Percentiles rank a stretch among this genome's conserved stretches.
Conservation (phyloP, 768 basidiomycete genomes). For the Boletus subparvulus region DNA sequence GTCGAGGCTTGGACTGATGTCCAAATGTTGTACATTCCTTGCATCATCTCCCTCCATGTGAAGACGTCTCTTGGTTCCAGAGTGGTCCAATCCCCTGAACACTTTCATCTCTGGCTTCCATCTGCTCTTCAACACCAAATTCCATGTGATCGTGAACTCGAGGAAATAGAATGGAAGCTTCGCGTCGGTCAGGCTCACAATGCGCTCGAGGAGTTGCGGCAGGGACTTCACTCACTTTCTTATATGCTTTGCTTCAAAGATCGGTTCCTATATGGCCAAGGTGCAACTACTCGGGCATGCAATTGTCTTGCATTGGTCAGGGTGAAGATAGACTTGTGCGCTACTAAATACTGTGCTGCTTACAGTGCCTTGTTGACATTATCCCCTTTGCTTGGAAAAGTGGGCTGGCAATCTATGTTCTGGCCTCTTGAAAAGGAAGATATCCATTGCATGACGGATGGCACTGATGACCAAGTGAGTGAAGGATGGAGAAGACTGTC, state of each 20-base stretch:
- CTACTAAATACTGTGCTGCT: background rate
- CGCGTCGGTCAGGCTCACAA: background rate
- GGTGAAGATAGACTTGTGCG: background rate
- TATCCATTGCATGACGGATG: background rate
- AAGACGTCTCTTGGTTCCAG: background rate
- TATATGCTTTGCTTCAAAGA: background rate
- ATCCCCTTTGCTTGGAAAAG: background rate
- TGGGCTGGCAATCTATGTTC: background rate
- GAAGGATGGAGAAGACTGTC: background rate
- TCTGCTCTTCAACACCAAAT: background rate
- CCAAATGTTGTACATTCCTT: background rate
- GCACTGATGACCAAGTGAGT: background rate
- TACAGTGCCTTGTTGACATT: background rate
- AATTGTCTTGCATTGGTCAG: background rate
- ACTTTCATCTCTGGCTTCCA: background rate
- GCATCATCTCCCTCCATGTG: background rate
- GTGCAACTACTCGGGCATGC: background rate
- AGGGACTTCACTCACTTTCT: background rate
- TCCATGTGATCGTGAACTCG: background rate
- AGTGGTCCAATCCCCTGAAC: background rate
- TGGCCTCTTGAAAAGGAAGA: background rate
- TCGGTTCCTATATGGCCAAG: background rate
- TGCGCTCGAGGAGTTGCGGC: background rate
- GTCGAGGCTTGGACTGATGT: background rate
- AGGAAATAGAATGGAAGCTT: slow-evolving; percentile 4